Conservation (phyloP, 495 filamentous ascomycete species). For the Chaetomium cochliodes region DNA sequence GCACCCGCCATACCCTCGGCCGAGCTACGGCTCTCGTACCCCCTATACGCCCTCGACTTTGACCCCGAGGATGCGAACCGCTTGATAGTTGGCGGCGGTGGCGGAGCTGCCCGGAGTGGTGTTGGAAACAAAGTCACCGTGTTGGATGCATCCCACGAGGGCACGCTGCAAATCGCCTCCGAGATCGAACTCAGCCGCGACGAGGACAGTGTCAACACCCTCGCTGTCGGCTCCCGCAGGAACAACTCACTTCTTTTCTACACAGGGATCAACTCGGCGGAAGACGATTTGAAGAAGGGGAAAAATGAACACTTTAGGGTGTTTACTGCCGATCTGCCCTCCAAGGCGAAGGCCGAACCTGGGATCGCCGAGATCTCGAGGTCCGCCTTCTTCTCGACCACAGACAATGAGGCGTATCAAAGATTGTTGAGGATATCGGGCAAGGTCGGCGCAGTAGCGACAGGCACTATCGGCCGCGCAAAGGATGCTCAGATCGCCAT, state of each 20-base stretch:
- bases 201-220: constrained; percentile 87
- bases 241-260: constrained; percentile 62
- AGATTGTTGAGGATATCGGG: constrained; percentile 69
- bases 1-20: constrained; percentile 31
- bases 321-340: constrained; percentile 61
- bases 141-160: constrained; percentile 61
- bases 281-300: constrained; percentile 64
- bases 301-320: constrained; percentile 86
- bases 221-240: constrained; percentile 62
- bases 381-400: constrained; percentile 61
- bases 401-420: constrained; percentile 70
- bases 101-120: constrained; percentile 79
- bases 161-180: constrained; percentile 61
- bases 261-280: constrained; percentile 84
- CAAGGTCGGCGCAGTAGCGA: constrained; percentile 71
- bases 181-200: constrained; percentile 80
- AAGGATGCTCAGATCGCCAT: constrained; percentile 72
- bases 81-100: constrained; percentile 86
- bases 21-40: constrained; percentile 62
- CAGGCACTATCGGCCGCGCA: constrained; percentile 56
- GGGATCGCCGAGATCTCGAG: constrained; percentile 58
- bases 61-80: constrained; percentile 72
- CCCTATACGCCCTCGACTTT: constrained; percentile 88
- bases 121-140: constrained; percentile 87
- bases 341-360: constrained; percentile 42